Base-by-base conservation (phyloP, 805 yeast species). In the Candida gorgasii region DNA sequence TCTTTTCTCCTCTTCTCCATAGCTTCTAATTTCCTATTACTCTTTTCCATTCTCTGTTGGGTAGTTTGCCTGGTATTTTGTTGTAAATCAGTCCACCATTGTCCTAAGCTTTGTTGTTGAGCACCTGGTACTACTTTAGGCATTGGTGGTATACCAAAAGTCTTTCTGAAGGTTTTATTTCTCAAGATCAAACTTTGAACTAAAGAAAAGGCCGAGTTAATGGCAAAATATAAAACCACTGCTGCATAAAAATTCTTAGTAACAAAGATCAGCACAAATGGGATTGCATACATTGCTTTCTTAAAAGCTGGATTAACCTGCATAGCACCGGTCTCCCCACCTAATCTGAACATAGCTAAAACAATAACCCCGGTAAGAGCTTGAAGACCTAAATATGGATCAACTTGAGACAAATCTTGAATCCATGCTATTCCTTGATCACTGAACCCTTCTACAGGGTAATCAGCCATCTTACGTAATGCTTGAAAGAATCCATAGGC, bases 401-500 rank as follows among this genome's bases (percentile, higher is more conserved):
- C 99, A 2, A 95, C 81, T 24, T 78, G 83, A 14, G 87, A 72
- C 53, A 93, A 75, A 62, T 90, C 85, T 17, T 69, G 65, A 61
- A 93, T 92, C 99, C 99, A 93, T 5, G 77, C 73, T 18, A 73
- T 61, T 54, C 99, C 99, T 61, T 86, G 87, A 34, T 72, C 70
- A 2, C 73, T 53, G 50, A 93, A 79, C 0, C 97, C 98, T 42
- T 83, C 87, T 1, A 92, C 95, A 2, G 96, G 96, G 48, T 75
- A 73, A 39, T 73, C 75, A 13, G 92, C 80, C 95, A 93, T 89
- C 52, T 81, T 80, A 62, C 95, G 79, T 31, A 90, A 69, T 40
- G 89, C 96, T 48, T 86, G 79, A 72, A 92, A 93, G 53, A 92
- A 82, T 3, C 97, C 97, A 52, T 90, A 73, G 34, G 96, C 95